A percentile compares a stretch with the other conserved stretches of the same genome.
Conservation (phyloP, 108 stramenopile genomes). For the Chaetoceros tenuissimus region DNA sequence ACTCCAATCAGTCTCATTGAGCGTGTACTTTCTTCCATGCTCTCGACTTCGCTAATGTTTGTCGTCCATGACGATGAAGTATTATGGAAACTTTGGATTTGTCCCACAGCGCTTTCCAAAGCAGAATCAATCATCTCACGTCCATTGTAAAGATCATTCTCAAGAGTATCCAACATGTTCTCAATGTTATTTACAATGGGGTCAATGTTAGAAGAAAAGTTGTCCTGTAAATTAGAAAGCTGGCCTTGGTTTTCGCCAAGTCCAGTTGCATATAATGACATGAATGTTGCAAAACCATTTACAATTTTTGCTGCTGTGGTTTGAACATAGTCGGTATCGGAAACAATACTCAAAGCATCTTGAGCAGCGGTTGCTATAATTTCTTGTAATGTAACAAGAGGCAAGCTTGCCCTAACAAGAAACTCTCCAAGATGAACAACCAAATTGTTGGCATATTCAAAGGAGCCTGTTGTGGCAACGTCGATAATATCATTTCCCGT, state of each 20-base stretch:
- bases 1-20: slow-evolving; percentile 12
- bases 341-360: slow-evolving; percentile 25
- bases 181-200: slow-evolving; percentile 29
- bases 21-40: slow-evolving; percentile 17
- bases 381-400: slow-evolving; percentile 18
- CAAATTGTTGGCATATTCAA: slow-evolving; percentile 20
- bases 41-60: slow-evolving; percentile 17
- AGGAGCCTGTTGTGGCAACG: slow-evolving; percentile 24
- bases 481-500: slow-evolving; percentile 33
- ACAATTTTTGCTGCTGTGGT: slow-evolving; percentile 23
- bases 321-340: slow-evolving; percentile 30
- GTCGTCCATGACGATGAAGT: slow-evolving; percentile 13
- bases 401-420: slow-evolving; percentile 23
- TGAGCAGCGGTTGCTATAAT: slow-evolving; percentile 25
- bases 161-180: slow-evolving; percentile 29
- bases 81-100: slow-evolving; percentile 17
- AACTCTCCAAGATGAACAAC: slow-evolving; percentile 24
- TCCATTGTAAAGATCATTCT: slow-evolving; percentile 25
- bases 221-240: background rate
- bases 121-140: slow-evolving; percentile 24
- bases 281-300: slow-evolving; percentile 20
- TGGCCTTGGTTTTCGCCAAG: slow-evolving; percentile 9
- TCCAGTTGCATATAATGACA: slow-evolving; percentile 17
- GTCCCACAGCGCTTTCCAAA: slow-evolving; percentile 12
- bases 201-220: slow-evolving; percentile 24